Evolutionary conservation across 2,329 filamentous ascomycete species (phyloP).

Genomic region (Magnaporthiopsis rhizophila): DNA sequence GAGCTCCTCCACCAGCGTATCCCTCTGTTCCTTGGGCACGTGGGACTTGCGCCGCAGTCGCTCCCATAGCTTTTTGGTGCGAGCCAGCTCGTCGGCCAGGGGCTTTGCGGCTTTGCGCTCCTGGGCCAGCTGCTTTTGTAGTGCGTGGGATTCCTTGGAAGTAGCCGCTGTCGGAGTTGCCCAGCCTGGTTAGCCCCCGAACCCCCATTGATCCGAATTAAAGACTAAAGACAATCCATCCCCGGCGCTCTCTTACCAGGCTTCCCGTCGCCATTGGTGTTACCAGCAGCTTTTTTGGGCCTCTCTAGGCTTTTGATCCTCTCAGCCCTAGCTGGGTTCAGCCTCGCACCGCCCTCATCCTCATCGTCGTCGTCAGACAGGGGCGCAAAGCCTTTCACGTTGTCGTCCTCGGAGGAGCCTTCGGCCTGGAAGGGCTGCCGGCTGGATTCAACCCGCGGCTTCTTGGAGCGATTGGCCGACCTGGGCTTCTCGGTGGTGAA

Average conservation of each 20-base stretch:
- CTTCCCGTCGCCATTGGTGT: constrained; percentile 24
- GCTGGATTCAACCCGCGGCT: constrained; percentile 32
- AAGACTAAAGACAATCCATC: not conserved
- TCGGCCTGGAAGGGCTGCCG: constrained; percentile 25
- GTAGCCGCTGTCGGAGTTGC: constrained; percentile 25
- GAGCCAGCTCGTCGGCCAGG: constrained; percentile 78
- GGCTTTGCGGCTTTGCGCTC: constrained; percentile 92
- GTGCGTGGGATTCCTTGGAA: constrained; percentile 81
- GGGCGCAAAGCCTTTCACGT: constrained; percentile 28
- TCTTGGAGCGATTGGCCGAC: constrained; percentile 38
- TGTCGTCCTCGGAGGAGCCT: constrained; percentile 25
- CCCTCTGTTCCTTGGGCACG: constrained; percentile 80
- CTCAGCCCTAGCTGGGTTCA: constrained; percentile 28
- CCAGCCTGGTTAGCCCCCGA: not conserved
- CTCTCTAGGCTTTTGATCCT: constrained; percentile 15
- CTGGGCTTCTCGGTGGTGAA: constrained; percentile 34
- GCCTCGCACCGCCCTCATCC: constrained; percentile 42
- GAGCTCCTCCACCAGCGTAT: constrained; percentile 78
- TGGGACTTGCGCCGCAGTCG: constrained; percentile 86
- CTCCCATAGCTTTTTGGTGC: constrained; percentile 97
- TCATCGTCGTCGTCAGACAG: constrained; percentile 45
- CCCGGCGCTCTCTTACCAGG: constrained; percentile 21
- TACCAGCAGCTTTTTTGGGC: constrained; percentile 17
- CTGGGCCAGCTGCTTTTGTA: constrained; percentile 80
- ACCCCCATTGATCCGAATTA: too few species aligned